phyloP scores from a whole-genome alignment of 257 asterid genomes.

The Verbascum thapsus region DNA sequence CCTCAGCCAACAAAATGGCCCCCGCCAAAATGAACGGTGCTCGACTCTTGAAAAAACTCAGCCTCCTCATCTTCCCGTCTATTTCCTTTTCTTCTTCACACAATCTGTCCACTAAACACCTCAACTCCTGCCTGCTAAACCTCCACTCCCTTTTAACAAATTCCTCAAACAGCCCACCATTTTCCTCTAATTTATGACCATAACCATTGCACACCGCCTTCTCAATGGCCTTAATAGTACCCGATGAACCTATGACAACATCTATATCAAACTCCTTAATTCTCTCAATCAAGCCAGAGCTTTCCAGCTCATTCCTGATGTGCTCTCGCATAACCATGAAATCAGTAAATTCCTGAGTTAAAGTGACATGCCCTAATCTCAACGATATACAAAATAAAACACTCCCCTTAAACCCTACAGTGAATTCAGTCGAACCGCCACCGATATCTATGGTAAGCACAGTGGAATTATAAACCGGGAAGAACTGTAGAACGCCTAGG shows the following conservation, averaged over 20 bases:
- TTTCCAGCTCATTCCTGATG: slow-evolving; percentile 39
- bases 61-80: slow-evolving; percentile 46
- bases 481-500: slow-evolving; percentile 71
- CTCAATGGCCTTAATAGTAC: slow-evolving; percentile 73
- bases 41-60: slow-evolving; percentile 51
- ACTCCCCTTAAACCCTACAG: slow-evolving; percentile 55
- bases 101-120: slow-evolving; percentile 51
- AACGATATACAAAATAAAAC: slow-evolving; percentile 55
- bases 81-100: slow-evolving; percentile 44
- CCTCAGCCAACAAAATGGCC: slow-evolving; percentile 61
- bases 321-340: slow-evolving; percentile 49
- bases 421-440: slow-evolving; percentile 83
- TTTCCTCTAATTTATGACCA: slow-evolving; percentile 38
- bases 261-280: slow-evolving; percentile 51
- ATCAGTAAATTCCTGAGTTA: slow-evolving; percentile 46
- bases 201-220: slow-evolving; percentile 60
- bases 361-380: slow-evolving; percentile 72
- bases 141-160: slow-evolving; percentile 64
- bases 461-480: slow-evolving; percentile 47
- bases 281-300: slow-evolving; percentile 50
- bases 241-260: slow-evolving; percentile 68
- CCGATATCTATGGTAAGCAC: slow-evolving; percentile 76
- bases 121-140: slow-evolving; percentile 59
- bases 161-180: slow-evolving; percentile 40
- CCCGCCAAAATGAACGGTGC: slow-evolving; percentile 71